Evolutionary conservation across 1,139 yeast species (phyloP).

Genomic region (Trichomonascaceae sp.): DNA sequence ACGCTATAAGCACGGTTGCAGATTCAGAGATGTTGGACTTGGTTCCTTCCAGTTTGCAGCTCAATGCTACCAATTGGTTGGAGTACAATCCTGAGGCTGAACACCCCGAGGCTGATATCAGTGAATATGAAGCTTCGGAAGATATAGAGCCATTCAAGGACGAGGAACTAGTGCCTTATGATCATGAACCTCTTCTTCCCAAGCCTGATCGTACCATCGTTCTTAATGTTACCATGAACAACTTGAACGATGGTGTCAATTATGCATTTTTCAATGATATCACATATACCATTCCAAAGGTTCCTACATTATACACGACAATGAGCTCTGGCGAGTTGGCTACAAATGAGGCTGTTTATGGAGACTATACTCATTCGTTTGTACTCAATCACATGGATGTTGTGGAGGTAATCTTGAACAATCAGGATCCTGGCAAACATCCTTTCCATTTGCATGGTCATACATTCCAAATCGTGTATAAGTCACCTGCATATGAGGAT

Average conservation of each 20-base stretch:
- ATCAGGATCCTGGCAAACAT: constrained; percentile 68
- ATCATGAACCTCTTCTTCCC: constrained; percentile 44
- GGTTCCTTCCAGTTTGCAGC: constrained; percentile 53
- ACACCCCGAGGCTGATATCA: constrained; percentile 40
- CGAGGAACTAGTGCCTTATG: constrained; percentile 53
- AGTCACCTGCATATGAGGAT: constrained; percentile 47
- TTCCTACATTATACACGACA: constrained; percentile 73
- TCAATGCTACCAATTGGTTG: constrained; percentile 69
- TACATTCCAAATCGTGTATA: constrained; percentile 58
- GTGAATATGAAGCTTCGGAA: constrained; percentile 31
- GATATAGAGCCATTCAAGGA: constrained; percentile 43
- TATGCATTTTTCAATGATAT: constrained; percentile 86
- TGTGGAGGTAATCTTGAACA: constrained; percentile 63
- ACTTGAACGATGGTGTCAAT: constrained; percentile 72
- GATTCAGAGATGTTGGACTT: constrained; percentile 77
- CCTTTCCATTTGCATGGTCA: constrained; percentile 88
- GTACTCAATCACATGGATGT: constrained; percentile 60
- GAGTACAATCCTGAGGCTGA: constrained; percentile 47
- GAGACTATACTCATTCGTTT: constrained; percentile 68
- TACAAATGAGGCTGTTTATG: constrained; percentile 58
- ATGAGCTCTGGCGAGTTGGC: constrained; percentile 44
- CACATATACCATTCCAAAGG: constrained; percentile 68
- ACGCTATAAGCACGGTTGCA: constrained; percentile 67
- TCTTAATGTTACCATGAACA: constrained; percentile 69
- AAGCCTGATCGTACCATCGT: constrained; percentile 65